Conservation (phyloP, 106 monocot species). For the Allium fistulosum region DNA sequence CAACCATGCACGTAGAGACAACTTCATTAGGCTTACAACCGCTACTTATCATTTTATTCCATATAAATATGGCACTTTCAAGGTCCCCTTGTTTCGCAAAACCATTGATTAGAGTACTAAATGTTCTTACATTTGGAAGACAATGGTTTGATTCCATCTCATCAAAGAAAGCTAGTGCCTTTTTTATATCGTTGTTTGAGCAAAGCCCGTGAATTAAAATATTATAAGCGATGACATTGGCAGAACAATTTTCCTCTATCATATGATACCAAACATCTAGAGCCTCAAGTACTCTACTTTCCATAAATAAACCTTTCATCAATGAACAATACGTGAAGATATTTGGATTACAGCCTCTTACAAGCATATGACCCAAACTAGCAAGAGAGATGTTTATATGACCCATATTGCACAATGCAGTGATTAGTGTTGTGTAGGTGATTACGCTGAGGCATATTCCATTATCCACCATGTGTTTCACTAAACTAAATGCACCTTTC, state of each 20-base stretch:
- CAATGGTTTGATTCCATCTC: slow-evolving; percentile 40
- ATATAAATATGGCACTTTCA: slow-evolving; percentile 35
- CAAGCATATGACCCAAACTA: slow-evolving; percentile 51
- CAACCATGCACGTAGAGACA: slow-evolving; percentile 74
- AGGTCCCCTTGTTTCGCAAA: slow-evolving; percentile 68
- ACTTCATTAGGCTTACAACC: slow-evolving; percentile 78
- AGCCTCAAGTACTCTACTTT: slow-evolving; percentile 47
- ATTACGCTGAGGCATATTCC: slow-evolving; percentile 59
- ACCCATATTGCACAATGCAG: slow-evolving; percentile 42
- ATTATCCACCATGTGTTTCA: slow-evolving; percentile 42
- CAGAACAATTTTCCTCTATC: slow-evolving; percentile 32
- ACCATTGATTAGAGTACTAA: slow-evolving; percentile 56
- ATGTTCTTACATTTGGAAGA: slow-evolving; percentile 65
- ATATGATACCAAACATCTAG: slow-evolving; percentile 50
- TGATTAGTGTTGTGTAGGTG: slow-evolving; percentile 72
- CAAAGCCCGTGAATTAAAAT: slow-evolving; percentile 78
- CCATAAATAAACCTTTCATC: slow-evolving; percentile 52
- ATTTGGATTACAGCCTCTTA: slow-evolving; percentile 58
- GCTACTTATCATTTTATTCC: slow-evolving; percentile 66
- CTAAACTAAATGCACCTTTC: slow-evolving; percentile 36
- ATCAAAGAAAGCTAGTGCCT: slow-evolving; percentile 33
- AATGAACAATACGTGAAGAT: slow-evolving; percentile 46
- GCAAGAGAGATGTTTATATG: slow-evolving; percentile 43
- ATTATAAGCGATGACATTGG: slow-evolving; percentile 73
- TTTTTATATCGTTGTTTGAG: slow-evolving; percentile 28